Conservation (phyloP, 441 rosid species). For the Lepidium campestre region DNA sequence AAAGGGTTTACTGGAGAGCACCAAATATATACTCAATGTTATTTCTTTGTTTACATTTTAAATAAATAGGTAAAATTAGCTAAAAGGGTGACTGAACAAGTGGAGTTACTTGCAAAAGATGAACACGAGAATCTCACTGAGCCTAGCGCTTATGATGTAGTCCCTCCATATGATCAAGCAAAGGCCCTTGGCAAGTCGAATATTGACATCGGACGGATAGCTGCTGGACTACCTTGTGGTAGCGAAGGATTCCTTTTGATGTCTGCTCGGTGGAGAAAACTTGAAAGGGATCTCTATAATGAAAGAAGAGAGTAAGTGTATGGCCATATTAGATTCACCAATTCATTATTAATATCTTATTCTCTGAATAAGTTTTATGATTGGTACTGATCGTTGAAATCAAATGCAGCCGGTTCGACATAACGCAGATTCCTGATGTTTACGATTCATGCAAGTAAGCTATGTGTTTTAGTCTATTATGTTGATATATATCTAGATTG, state of each 20-base stretch:
- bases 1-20: neutral
- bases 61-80: slow-evolving; percentile 62
- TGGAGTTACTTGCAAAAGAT: slow-evolving; percentile 80
- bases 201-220: slow-evolving; percentile 92
- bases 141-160: slow-evolving; percentile 49
- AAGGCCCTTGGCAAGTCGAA: slow-evolving; percentile 98
- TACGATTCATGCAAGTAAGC: slow-evolving; percentile 99
- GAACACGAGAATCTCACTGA: slow-evolving; percentile 91
- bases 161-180: slow-evolving; percentile 98
- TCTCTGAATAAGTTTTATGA: slow-evolving; percentile 8
- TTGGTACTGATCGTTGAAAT: slow-evolving; percentile 20
- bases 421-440: slow-evolving; percentile 98
- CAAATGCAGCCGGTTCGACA: slow-evolving; percentile 89
- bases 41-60: neutral
- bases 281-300: slow-evolving; percentile 94
- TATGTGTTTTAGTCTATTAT: slow-evolving; percentile 13
- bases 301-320: slow-evolving; percentile 88
- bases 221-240: slow-evolving; percentile 99
- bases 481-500: slow-evolving; percentile 1
- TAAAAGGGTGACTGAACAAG: slow-evolving; percentile 94
- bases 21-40: neutral
- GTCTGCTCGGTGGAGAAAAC: slow-evolving; percentile 99
- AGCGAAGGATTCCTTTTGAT: slow-evolving; percentile 99
- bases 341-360: neutral
- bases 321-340: slow-evolving; percentile 3